Evolutionary conservation across 805 yeast species (phyloP), one percentile per base, ranked within the genome.

Genomic region (Debaryomyces castellii): DNA sequence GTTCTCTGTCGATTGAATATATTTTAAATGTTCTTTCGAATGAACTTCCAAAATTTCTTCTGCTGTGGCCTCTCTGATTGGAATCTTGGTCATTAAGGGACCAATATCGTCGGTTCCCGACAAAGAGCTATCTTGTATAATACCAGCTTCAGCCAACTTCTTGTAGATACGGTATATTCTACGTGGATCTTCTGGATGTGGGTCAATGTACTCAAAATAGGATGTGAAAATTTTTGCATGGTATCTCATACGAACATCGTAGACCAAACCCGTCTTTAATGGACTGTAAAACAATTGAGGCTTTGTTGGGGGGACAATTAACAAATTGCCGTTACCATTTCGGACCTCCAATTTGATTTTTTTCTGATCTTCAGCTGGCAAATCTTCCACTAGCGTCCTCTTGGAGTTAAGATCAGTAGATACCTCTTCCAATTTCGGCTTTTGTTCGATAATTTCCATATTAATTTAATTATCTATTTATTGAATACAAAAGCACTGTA

Each of bases 171-270:
- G 78, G 67, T 91, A 94, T 30, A 92, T 91, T 54, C 99, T 81
- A 51, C 99, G 78, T 9, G 99, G 99, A 61, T 94, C 99, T 64
- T 94, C 99, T 4, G 99, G 99, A 62, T 94, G 99, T 2, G 98
- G 99, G 61, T 94, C 99, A 43, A 92, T 89, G 66, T 92, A 92
- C 64, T 92, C 97, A 57, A 81, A 87, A 54, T 92, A 89, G 1
- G 94, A 86, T 3, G 96, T 89, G 68, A 87, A 91, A 43, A 94
- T 85, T 61, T 90, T 89, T 33, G 97, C 96, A 63, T 94, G 99
- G 64, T 92, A 94, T 50, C 99, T 77, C 98, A 94, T 94, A 51
- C 98, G 77, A 17, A 90, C 97, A 64, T 94, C 99, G 66, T 94
- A 94, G 48, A 96, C 92, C 6, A 94, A 70, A 0, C 99, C 99